A percentile compares a stretch with the other conserved stretches of the same genome.
These are phyloP conservation scores for Colletotrichum truncatum DNA, from an alignment of 2,329 filamentous ascomycete species.

Conservation along the genomic window DNA sequence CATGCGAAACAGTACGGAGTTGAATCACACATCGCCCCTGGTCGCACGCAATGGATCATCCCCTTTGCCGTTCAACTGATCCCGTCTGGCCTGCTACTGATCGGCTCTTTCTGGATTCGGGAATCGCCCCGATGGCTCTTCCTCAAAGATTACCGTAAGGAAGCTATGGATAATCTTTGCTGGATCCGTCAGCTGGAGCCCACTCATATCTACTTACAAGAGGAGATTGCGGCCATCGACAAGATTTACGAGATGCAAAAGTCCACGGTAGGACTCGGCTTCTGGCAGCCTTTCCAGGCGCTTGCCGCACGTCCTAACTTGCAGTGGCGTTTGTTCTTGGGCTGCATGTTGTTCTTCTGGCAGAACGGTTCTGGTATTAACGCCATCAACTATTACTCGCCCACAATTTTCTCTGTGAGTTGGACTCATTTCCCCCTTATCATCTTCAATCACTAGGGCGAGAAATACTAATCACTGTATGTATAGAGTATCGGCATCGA, in stretches of 20 bases:
- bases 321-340: constrained; percentile 69
- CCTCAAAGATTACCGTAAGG: constrained; percentile 58
- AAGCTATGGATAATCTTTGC: constrained; percentile 60
- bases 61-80: constrained; percentile 64
- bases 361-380: constrained; percentile 75
- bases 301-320: constrained; percentile 56
- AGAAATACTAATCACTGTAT: background rate
- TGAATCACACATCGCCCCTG: constrained; percentile 22
- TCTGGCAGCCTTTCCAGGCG: constrained; percentile 68
- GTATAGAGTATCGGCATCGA: constrained; percentile 27
- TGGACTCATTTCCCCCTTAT: background rate
- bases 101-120: constrained; percentile 56
- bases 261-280: constrained; percentile 62
- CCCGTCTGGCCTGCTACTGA: constrained; percentile 59
- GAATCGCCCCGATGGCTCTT: constrained; percentile 71
- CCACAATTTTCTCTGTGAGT: constrained; percentile 65
- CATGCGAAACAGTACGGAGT: constrained; percentile 39
- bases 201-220: constrained; percentile 67
- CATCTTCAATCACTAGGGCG: too few relatives aligned
- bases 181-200: constrained; percentile 61
- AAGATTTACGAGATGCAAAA: constrained; percentile 56
- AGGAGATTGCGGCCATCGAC: constrained; percentile 70
- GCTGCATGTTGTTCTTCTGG: constrained; percentile 72
- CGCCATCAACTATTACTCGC: constrained; percentile 71
- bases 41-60: constrained; percentile 52